These are phyloP conservation scores for Blastobotrys petasosporus DNA, from an alignment of 1,139 yeast species.

Conservation along the genomic window DNA sequence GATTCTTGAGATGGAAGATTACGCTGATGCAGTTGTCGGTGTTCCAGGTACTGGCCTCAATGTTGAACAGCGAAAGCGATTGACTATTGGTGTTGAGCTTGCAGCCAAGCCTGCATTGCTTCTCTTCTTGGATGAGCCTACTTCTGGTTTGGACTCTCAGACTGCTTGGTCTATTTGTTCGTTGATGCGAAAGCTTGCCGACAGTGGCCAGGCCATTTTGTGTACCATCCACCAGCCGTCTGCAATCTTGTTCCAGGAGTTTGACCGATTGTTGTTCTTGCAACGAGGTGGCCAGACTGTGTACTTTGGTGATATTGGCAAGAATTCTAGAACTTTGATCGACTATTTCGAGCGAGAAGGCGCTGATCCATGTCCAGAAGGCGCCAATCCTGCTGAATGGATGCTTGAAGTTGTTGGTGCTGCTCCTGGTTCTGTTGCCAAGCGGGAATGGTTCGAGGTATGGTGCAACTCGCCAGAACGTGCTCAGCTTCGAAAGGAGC, in stretches of 20 bases:
- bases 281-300: conserved; percentile 74
- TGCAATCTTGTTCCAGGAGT: conserved; percentile 67
- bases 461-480: conserved; percentile 60
- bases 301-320: conserved; percentile 75
- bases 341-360: conserved; percentile 67
- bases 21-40: conserved; percentile 57
- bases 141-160: conserved; percentile 89
- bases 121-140: conserved; percentile 84
- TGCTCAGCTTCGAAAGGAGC: conserved; percentile 35
- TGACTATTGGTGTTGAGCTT: conserved; percentile 80
- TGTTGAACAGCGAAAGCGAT: conserved; percentile 80
- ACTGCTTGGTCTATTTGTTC: conserved; percentile 85
- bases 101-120: conserved; percentile 82
- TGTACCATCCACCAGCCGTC: conserved; percentile 85
- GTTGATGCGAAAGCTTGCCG: conserved; percentile 66
- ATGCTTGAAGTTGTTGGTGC: conserved; percentile 76
- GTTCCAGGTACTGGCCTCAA: conserved; percentile 69
- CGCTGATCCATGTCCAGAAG: conserved; percentile 57
- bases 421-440: conserved; percentile 68
- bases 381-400: conserved; percentile 80
- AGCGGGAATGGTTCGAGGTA: conserved; percentile 56
- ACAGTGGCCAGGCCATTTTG: conserved; percentile 74
- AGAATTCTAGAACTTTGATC: conserved; percentile 53
- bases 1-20: conserved; percentile 49
- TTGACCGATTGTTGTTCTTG: conserved; percentile 66